These are phyloP conservation scores for Sphaerosporella brunnea DNA, from an alignment of 495 filamentous ascomycete genomes.

Conservation along the genomic window DNA sequence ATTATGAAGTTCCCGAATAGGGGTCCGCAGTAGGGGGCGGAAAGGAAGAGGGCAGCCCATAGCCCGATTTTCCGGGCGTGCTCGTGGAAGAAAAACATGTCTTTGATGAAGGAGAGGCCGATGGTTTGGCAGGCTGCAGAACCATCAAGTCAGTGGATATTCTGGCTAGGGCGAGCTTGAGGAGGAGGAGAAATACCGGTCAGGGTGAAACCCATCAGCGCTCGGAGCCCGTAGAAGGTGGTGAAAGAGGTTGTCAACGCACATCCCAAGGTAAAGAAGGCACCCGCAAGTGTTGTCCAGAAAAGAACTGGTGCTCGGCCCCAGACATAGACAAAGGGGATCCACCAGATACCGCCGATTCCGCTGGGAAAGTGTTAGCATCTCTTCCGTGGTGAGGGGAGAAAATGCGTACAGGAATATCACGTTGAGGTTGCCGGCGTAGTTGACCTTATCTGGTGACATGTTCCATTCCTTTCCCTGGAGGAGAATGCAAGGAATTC, in stretches of 20 bases:
- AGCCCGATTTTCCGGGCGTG: constrained; percentile 20
- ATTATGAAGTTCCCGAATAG: constrained; percentile 26
- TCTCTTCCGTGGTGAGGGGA: too few relatives aligned
- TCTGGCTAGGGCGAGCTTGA: too few relatives aligned
- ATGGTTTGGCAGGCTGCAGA: constrained; percentile 17
- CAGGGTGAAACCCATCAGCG: constrained; percentile 30
- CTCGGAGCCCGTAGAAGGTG: constrained; percentile 17
- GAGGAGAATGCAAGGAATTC: constrained; percentile 17
- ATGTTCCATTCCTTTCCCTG: constrained; percentile 18
- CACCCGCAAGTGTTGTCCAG: constrained; percentile 18
- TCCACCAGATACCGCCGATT: constrained; percentile 16
- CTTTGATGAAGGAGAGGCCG: constrained; percentile 20
- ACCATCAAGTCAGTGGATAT: too few relatives aligned
- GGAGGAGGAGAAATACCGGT: constrained; percentile 27
- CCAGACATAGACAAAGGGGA: constrained; percentile 18
- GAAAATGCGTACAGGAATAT: constrained; percentile 38
- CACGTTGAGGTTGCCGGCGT: constrained; percentile 18
- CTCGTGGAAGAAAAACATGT: constrained; percentile 24
- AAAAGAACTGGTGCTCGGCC: constrained; percentile 21
- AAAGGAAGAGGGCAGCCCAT: constrained; percentile 20
- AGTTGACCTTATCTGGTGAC: constrained; percentile 9
- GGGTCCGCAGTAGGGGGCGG: constrained; percentile 16
- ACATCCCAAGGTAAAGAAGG: constrained; percentile 18
- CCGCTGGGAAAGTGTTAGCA: constrained; percentile 9
- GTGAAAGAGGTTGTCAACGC: constrained; percentile 19